Base-by-base conservation (phyloP, 1,139 yeast species). In the Saccharomycopsis crataegensis region DNA sequence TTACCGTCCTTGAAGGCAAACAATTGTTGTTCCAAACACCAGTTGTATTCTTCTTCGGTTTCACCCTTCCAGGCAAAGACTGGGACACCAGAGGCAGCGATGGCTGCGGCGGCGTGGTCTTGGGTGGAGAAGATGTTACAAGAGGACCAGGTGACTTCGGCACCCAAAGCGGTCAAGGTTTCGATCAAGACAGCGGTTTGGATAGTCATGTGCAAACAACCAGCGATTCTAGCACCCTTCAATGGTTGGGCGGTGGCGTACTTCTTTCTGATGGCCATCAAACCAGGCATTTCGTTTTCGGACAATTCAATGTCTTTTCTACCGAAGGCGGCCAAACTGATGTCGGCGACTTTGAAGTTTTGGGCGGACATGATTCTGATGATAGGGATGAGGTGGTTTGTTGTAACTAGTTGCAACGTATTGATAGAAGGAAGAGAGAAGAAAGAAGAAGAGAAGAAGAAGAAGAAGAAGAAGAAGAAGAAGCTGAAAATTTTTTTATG, bases 31-130 rank as follows among this genome's bases (percentile, higher is more conserved):
- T 94, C 98, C 68, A 93, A 90, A 83, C 99, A 93, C 99, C 99
- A 93, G 69, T 83, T 73, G 84, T 93, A 93, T 79, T 93, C 99
- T 79, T 93, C 99, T 76, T 93, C 99, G 74, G 99, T 89, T 82
- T 93, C 99, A 72, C 99, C 99, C 83, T 93, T 93, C 99, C 99
- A 94, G 68, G 99, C 99, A 67, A 90, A 94, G 63, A 94, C 99
- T 71, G 99, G 99, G 59, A 93, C 95, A 78, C 99, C 99, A 65
- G 97, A 76, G 66, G 99, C 99, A 66, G 99, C 99, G 74, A 94
- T 93, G 68, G 99, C 99, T 69, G 99, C 98, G 68, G 99, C 99
- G 65, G 98, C 98, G 73, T 93, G 98, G 77, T 93, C 99, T 80
- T 93, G 99, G 63, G 99, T 93, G 65, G 98, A 93, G 86, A 89